Percentiles rank a stretch among this genome's conserved stretches.
Conservation (phyloP, 2,329 filamentous ascomycete species). For the Colletotrichum simmondsii region DNA sequence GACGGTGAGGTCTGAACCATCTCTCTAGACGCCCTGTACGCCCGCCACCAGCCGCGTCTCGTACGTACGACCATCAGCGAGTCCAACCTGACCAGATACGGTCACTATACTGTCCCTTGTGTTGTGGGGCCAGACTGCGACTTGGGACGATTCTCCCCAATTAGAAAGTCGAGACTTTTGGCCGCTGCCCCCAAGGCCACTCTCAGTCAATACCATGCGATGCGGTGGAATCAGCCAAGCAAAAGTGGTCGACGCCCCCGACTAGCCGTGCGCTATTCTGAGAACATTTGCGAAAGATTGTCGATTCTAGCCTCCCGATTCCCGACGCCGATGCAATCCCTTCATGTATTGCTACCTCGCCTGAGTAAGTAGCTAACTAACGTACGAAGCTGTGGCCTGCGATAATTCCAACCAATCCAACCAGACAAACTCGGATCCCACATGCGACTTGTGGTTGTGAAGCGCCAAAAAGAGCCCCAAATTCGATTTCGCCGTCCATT, state of each 20-base stretch:
- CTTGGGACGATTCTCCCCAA: background rate
- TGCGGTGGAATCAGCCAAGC: slow-evolving; percentile 2
- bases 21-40: background rate
- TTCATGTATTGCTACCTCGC: no score
- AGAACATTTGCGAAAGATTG: slow-evolving; percentile 28
- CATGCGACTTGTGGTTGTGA: background rate
- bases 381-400: background rate
- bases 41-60: background rate
- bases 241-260: background rate
- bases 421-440: background rate
- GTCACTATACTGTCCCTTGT: background rate
- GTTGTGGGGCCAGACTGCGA: background rate
- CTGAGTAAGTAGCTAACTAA: background rate
- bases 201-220: background rate
- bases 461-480: slow-evolving; percentile 16
- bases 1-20: background rate
- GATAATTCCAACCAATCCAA: background rate
- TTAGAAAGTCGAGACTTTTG: background rate
- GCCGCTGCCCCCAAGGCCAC: background rate
- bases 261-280: background rate
- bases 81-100: background rate
- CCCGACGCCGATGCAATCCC: background rate
- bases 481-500: background rate
- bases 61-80: background rate
- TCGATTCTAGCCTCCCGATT: background rate